phyloP scores from a whole-genome alignment of 2,329 filamentous ascomycete species.

The Claviceps monticola region DNA sequence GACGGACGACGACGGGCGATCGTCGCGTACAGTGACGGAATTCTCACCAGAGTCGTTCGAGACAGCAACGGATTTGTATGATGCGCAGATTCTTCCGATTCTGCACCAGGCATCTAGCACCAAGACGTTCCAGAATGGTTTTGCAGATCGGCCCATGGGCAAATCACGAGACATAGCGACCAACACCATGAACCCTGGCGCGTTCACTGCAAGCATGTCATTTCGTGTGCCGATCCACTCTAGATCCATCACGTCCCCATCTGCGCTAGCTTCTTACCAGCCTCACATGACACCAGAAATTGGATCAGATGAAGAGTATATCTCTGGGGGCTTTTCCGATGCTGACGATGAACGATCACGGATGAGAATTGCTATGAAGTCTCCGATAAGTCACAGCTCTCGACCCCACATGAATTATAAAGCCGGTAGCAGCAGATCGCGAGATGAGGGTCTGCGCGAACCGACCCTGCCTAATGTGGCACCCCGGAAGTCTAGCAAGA shows the following conservation, averaged over 20 bases:
- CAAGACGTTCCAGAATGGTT: conserved; percentile 76
- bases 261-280: conserved; percentile 41
- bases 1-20: conserved; percentile 42
- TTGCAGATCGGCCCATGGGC: conserved; percentile 56
- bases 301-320: conserved; percentile 62
- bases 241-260: conserved; percentile 75
- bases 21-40: conserved; percentile 49
- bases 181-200: conserved; percentile 49
- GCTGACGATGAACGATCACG: conserved; percentile 45
- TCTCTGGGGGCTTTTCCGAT: conserved; percentile 67
- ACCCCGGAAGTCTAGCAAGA: conserved; percentile 25
- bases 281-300: conserved; percentile 42
- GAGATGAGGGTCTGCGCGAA: conserved; percentile 20
- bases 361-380: conserved; percentile 47
- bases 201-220: conserved; percentile 33
- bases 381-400: conserved; percentile 39
- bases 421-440: conserved; percentile 18
- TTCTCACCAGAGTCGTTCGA: conserved; percentile 54
- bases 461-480: conserved; percentile 25
- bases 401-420: conserved; percentile 26
- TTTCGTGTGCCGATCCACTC: conserved; percentile 58
- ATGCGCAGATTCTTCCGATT: conserved; percentile 84
- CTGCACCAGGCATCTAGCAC: conserved; percentile 73
- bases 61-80: conserved; percentile 70
- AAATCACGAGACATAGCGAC: conserved; percentile 45